These are phyloP conservation scores for Quercus ilex DNA, from an alignment of 306 rosid genomes.

Conservation along the genomic window DNA sequence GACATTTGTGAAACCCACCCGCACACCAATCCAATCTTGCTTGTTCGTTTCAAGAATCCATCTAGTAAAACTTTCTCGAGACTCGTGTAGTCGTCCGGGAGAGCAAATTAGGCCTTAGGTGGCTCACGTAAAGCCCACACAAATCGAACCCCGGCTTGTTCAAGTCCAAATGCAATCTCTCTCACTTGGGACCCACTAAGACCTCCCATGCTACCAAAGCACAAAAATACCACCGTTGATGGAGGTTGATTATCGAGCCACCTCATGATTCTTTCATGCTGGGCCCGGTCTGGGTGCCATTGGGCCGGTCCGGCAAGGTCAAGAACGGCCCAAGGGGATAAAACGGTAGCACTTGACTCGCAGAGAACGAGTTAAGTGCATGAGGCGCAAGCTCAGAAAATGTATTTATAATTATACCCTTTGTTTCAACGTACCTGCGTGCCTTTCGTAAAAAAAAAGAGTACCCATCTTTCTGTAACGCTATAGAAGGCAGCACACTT, in stretches of 20 bases:
- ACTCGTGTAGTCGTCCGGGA: constrained; percentile 10
- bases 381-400: constrained; percentile 36
- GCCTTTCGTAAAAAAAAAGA: constrained; percentile 19
- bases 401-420: constrained; percentile 48
- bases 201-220: constrained; percentile 49
- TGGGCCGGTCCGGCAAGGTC: constrained; percentile 27
- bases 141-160: constrained; percentile 29
- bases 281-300: constrained; percentile 23
- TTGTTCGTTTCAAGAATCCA: constrained; percentile 43
- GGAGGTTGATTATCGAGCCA: constrained; percentile 34
- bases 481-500: constrained; percentile 21
- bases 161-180: constrained; percentile 39
- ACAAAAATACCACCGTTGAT: constrained; percentile 31
- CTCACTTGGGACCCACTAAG: constrained; percentile 14
- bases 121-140: constrained; percentile 49
- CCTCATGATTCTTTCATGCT: neutral
- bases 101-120: constrained; percentile 24
- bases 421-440: constrained; percentile 31
- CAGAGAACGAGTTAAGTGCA: constrained; percentile 18
- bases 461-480: constrained; percentile 9
- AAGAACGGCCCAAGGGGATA: constrained; percentile 36
- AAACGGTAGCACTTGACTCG: constrained; percentile 1
- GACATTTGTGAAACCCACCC: constrained; percentile 55
- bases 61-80: constrained; percentile 12
- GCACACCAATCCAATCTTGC: constrained; percentile 36